Percentiles rank a stretch among this genome's conserved stretches.
These are phyloP conservation scores for Ramaria rubella DNA, from an alignment of 768 basidiomycete species.

Conservation along the genomic window DNA sequence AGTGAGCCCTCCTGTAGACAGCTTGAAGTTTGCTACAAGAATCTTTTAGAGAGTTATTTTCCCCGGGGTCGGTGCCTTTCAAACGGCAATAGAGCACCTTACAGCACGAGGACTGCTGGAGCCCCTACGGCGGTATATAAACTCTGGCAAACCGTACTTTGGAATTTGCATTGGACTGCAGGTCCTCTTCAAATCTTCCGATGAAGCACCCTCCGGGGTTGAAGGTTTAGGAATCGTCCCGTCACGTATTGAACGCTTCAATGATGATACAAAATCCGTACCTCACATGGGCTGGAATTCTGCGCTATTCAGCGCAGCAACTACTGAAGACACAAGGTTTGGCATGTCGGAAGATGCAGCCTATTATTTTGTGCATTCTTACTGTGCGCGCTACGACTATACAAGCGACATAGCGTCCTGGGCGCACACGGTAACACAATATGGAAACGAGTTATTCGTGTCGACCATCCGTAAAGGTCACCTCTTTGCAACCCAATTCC, in stretches of 20 bases:
- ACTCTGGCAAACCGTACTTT: slow-evolving; percentile 87
- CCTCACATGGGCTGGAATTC: slow-evolving; percentile 99
- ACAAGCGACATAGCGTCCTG: slow-evolving; percentile 59
- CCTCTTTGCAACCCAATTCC: slow-evolving; percentile 92
- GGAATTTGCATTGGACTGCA: slow-evolving; percentile 99
- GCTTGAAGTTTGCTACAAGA: slow-evolving; percentile 12
- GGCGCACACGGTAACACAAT: slow-evolving; percentile 84
- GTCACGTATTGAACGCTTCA: slow-evolving; percentile 70
- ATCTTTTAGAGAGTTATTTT: slow-evolving; percentile 78
- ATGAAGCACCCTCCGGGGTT: slow-evolving; percentile 56
- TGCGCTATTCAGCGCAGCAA: slow-evolving; percentile 35
- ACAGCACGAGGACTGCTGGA: slow-evolving; percentile 64
- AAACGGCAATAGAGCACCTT: slow-evolving; percentile 78
- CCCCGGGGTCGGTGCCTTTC: slow-evolving; percentile 94
- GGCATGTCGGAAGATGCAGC: slow-evolving; percentile 33
- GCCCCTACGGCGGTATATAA: slow-evolving; percentile 76
- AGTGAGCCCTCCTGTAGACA: slow-evolving; percentile 46
- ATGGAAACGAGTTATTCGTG: slow-evolving; percentile 89
- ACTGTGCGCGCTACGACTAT: slow-evolving; percentile 63
- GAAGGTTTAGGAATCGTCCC: slow-evolving; percentile 83
- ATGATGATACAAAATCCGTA: slow-evolving; percentile 69
- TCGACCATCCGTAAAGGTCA: slow-evolving; percentile 77
- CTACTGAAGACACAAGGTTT: slow-evolving; percentile 19
- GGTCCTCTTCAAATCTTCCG: slow-evolving; percentile 82
- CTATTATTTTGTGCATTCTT: slow-evolving; percentile 99